Conservation (phyloP, 148 eudicot genomes). For the Cornus kousa region DNA sequence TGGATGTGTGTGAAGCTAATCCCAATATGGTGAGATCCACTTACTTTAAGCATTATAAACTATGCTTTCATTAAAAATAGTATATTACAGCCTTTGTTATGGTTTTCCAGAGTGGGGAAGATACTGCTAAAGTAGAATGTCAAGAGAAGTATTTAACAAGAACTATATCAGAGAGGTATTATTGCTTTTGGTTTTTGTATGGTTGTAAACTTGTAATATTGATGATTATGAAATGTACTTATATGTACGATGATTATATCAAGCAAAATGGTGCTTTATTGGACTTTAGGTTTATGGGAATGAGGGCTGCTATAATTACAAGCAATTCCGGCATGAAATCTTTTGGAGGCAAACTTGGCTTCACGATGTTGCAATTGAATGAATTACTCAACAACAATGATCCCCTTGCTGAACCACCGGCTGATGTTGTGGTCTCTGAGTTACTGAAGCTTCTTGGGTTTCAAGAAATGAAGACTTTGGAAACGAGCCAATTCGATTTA, state of each 20-base stretch:
- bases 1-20: slow-evolving; percentile 66
- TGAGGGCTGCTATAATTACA: slow-evolving; percentile 76
- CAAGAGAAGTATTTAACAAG: slow-evolving; percentile 26
- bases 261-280: slow-evolving; percentile 9
- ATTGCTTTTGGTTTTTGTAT: not conserved
- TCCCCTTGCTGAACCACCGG: slow-evolving; percentile 12
- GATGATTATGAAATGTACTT: not conserved
- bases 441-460: slow-evolving; percentile 83
- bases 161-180: slow-evolving; percentile 65
- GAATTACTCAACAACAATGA: slow-evolving; percentile 25
- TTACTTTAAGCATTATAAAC: slow-evolving; percentile 1
- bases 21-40: slow-evolving; percentile 29
- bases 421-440: slow-evolving; percentile 36
- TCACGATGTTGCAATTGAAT: slow-evolving; percentile 38
- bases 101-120: slow-evolving; percentile 35
- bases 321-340: slow-evolving; percentile 39
- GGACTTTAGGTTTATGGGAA: slow-evolving; percentile 85
- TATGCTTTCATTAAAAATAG: not conserved
- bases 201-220: not conserved
- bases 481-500: slow-evolving; percentile 57
- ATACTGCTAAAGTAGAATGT: slow-evolving; percentile 22
- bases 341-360: slow-evolving; percentile 66
- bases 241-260: not conserved
- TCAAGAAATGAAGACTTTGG: slow-evolving; percentile 58
- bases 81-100: slow-evolving; percentile 10